Base-by-base conservation (phyloP, 1,284 basidiomycete species). In the Meripilus lineatus region DNA sequence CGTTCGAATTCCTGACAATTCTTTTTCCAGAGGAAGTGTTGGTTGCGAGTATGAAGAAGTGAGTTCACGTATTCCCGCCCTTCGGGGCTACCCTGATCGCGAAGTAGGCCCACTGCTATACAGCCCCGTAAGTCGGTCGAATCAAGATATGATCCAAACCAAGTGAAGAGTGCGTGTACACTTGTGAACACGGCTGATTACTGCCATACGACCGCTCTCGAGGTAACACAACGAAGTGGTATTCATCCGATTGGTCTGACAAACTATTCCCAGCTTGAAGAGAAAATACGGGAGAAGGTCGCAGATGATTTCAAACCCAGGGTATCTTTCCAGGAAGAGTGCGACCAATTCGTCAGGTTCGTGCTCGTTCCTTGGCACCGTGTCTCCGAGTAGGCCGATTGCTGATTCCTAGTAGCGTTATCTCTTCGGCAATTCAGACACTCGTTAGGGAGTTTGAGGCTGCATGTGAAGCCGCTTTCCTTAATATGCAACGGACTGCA, bases 101-200 rank as follows among this genome's bases (percentile, higher is more conserved):
- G n/a, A n/a, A n/a, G n/a, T n/a, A n/a, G n/a, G n/a, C 43, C 43
- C 40, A 66, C 68, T 39, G 45, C 46, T 21, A 38, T 46, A 7
- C 52, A 62, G 47, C 64, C 67, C 42, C 79, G 92, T 4, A 78
- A 74, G 51, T 93, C 91, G 0, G 69, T 72, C 13, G 93, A 96
- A 42, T 77, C 80, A 1, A 76, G 85, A n/a, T 75, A 79, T 25
- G 92, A 93, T 58, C 51, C 77, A 4, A 70, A 72, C 10, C 84
- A 93, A 48, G 63, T 96, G 26, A 84, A 81, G 52, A 89, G 87
- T 50, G 81, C 89, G 1, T 93, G 89, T 57, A 69, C 92, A 15
- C 70, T 96, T 18, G 83, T 99, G 58, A 99, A 99, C 59, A 99
- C 96, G 0, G 94, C 94, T 2, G 95, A 99, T 58, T 99, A 99